Percentiles rank a stretch among this genome's conserved stretches.
These are phyloP conservation scores for Clausena lansium DNA, from an alignment of 345 rosid genomes.

Conservation along the genomic window DNA sequence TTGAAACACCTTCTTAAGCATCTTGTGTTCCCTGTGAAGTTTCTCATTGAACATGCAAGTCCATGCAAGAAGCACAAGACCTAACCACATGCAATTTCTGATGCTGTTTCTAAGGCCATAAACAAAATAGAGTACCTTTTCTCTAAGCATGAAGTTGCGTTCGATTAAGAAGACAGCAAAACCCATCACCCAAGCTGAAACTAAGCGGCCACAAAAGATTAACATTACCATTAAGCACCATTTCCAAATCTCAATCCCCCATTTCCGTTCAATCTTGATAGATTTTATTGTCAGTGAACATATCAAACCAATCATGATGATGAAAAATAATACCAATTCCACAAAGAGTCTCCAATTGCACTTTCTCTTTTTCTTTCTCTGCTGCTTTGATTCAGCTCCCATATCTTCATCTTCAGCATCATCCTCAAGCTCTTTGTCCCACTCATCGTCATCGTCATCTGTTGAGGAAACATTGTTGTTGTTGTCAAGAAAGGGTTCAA, in stretches of 20 bases:
- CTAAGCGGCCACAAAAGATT: conserved; percentile 24
- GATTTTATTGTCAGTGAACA: conserved; percentile 9
- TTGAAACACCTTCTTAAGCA: conserved; percentile 29
- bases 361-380: background rate
- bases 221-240: conserved; percentile 3
- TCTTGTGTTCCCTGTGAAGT: conserved; percentile 28
- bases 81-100: conserved; percentile 28
- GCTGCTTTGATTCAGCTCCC: background rate
- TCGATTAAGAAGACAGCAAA: conserved; percentile 28
- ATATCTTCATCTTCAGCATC: background rate
- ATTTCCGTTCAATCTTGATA: background rate
- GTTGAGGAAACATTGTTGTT: background rate
- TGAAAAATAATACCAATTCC: conserved; percentile 8
- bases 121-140: conserved; percentile 33
- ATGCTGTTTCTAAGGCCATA: conserved; percentile 31
- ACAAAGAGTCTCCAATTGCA: conserved; percentile 2
- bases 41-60: conserved; percentile 22
- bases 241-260: conserved; percentile 18
- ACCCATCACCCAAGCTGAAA: conserved; percentile 28
- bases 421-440: conserved; percentile 16
- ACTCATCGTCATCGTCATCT: conserved; percentile 23
- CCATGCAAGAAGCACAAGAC: conserved; percentile 21
- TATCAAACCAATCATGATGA: conserved; percentile 3
- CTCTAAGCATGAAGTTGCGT: conserved; percentile 31
- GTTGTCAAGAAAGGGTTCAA: background rate